A percentile compares a stretch with the other conserved stretches of the same genome.
These are phyloP conservation scores for Elongisporangium undulatum DNA, from an alignment of 352 stramenopile genomes.

Conservation along the genomic window DNA sequence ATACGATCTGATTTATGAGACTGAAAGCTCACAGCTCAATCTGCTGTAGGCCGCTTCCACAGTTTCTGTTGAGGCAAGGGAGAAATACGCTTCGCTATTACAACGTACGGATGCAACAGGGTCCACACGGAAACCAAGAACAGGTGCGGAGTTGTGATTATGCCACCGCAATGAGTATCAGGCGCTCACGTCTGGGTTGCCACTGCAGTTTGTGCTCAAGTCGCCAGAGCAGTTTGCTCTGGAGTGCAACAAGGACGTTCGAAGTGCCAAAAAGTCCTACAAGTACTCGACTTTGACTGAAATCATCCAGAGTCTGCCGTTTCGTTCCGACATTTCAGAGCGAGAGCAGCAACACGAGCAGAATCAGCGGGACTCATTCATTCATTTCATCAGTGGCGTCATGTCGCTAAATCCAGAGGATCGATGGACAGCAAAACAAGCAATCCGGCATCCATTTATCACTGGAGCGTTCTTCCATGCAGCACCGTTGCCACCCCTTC, in stretches of 20 bases:
- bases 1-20: neutral
- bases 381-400: slow-evolving; percentile 31
- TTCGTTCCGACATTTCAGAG: slow-evolving; percentile 14
- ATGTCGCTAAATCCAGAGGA: slow-evolving; percentile 23
- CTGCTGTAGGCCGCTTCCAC: slow-evolving; percentile 17
- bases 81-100: slow-evolving; percentile 44
- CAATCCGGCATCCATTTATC: slow-evolving; percentile 44
- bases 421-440: slow-evolving; percentile 31
- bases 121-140: neutral
- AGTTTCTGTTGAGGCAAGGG: slow-evolving; percentile 25
- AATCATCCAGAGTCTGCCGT: slow-evolving; percentile 37
- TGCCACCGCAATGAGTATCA: neutral
- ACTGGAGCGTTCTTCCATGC: slow-evolving; percentile 22
- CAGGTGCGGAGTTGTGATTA: neutral
- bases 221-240: slow-evolving; percentile 27
- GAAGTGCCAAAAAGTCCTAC: slow-evolving; percentile 46
- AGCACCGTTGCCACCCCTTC: neutral
- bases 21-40: neutral
- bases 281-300: slow-evolving; percentile 40
- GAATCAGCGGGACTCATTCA: slow-evolving; percentile 23
- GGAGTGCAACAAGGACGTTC: slow-evolving; percentile 22
- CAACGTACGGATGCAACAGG: slow-evolving; percentile 16
- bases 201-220: slow-evolving; percentile 26
- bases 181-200: neutral
- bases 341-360: slow-evolving; percentile 8